Evolutionary conservation across 176 grass and related monocot genomes (phyloP).

Genomic region (Ensete glaucum): DNA sequence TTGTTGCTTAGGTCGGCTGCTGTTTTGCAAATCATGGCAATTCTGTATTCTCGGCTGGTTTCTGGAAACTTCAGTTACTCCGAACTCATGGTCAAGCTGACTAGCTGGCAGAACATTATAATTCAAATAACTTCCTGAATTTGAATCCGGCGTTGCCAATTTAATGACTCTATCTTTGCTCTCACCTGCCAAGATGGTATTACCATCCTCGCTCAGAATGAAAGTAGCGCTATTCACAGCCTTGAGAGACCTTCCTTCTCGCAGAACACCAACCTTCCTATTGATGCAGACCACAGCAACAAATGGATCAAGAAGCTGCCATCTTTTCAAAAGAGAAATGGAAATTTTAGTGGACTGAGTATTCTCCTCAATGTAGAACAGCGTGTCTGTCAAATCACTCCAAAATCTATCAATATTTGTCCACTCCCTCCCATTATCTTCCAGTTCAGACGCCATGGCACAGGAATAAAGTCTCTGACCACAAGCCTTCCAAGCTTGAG

Average conservation of each 20-base stretch:
- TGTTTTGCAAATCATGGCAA: constrained; percentile 27
- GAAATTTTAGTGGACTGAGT: constrained; percentile 23
- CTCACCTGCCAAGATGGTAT: constrained; percentile 27
- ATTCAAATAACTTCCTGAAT: background rate
- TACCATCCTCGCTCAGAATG: constrained; percentile 34
- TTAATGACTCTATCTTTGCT: constrained; percentile 22
- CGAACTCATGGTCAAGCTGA: constrained; percentile 10
- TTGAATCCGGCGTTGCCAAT: background rate
- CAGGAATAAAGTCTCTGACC: constrained; percentile 51
- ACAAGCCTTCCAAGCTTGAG: constrained; percentile 84
- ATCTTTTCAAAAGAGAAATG: constrained; percentile 57
- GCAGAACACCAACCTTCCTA: constrained; percentile 71
- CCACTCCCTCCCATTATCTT: constrained; percentile 60
- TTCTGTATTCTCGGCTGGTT: constrained; percentile 26
- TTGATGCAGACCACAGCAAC: constrained; percentile 62
- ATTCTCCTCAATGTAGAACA: constrained; percentile 46
- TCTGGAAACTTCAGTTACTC: constrained; percentile 28
- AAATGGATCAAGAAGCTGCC: constrained; percentile 91
- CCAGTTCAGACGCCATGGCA: constrained; percentile 24
- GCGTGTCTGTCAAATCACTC: constrained; percentile 69
- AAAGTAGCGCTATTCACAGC: constrained; percentile 55
- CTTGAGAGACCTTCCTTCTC: constrained; percentile 48
- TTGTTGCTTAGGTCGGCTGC: constrained; percentile 2
- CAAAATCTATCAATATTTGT: constrained; percentile 74
- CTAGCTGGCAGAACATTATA: background rate